A percentile compares a stretch with the other conserved stretches of the same genome.
These are phyloP conservation scores for Taxillus chinensis DNA, from an alignment of 164 flowering plant genomes.

Conservation along the genomic window DNA sequence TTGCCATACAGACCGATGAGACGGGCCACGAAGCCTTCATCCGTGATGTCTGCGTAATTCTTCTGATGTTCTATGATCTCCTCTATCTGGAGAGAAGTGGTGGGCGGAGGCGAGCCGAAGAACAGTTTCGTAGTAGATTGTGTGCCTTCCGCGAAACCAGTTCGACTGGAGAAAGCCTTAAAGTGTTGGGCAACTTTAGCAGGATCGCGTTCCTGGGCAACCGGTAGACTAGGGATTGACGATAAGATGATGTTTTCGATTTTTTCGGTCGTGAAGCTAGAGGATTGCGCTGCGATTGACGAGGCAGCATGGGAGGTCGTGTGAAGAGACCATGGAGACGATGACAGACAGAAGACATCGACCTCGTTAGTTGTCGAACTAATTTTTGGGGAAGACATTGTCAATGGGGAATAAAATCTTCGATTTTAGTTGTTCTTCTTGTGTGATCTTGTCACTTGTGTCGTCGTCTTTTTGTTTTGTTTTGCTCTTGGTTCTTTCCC, in stretches of 20 bases:
- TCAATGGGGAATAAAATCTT: no score
- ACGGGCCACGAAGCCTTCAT: constrained; percentile 32
- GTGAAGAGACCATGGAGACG: constrained; percentile 1
- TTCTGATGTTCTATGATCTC: constrained; percentile 41
- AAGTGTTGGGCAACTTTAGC: neutral
- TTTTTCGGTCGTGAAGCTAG: neutral
- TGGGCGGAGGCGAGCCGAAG: constrained; percentile 31
- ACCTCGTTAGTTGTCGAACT: no score
- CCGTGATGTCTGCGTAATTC: constrained; percentile 19
- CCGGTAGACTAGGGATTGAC: neutral
- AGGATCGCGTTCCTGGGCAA: neutral
- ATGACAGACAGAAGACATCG: neutral
- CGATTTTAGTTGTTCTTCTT: no score
- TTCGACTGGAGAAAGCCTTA: neutral
- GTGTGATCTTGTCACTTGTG: no score
- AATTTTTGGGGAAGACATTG: no score
- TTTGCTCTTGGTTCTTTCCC: no score
- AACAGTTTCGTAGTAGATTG: constrained; percentile 2
- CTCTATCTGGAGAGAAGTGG: constrained; percentile 16
- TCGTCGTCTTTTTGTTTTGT: no score
- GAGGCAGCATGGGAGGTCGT: neutral
- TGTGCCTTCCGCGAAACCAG: neutral
- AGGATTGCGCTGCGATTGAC: neutral
- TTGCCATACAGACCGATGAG: constrained; percentile 39
- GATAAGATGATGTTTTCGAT: neutral